Evolutionary conservation across 73 alveolate species (phyloP).

Genomic region (Breviolum minutum): DNA sequence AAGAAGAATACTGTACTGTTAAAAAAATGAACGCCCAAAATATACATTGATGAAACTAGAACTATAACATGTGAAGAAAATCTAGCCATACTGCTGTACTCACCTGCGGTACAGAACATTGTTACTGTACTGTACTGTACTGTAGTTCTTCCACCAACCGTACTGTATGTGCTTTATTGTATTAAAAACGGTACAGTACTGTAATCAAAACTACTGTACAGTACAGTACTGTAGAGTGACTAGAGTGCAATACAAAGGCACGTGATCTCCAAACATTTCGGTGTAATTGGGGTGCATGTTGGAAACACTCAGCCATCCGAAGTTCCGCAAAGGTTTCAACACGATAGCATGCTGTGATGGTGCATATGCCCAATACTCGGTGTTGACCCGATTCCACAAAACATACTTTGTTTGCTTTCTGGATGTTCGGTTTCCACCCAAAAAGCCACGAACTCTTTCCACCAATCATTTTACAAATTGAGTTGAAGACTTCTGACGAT

Average conservation of each 20-base stretch:
- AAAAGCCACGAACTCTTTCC: not conserved
- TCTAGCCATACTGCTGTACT: too few species aligned
- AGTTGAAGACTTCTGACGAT: not conserved
- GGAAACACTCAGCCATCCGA: not conserved
- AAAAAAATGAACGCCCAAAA: not conserved
- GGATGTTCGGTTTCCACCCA: not conserved
- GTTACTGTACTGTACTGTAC: not conserved
- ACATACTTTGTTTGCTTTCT: not conserved
- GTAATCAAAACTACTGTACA: not conserved
- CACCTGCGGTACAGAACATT: not conserved
- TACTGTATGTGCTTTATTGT: not conserved
- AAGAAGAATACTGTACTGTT: not conserved
- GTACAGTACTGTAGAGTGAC: not conserved
- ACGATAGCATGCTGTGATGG: not conserved
- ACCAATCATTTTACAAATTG: not conserved
- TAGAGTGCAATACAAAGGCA: not conserved
- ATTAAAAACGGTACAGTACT: not conserved
- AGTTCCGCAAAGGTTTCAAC: not conserved
- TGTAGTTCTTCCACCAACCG: not conserved
- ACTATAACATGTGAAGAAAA: too few species aligned
- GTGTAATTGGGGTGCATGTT: not conserved
- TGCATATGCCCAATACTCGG: not conserved
- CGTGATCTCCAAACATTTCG: not conserved
- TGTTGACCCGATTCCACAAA: not conserved
- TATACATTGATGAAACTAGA: not conserved